Evolutionary conservation across 1,284 basidiomycete species (phyloP), one percentile per base, ranked within the genome.

Genomic region (Stereum hirsutum): DNA sequence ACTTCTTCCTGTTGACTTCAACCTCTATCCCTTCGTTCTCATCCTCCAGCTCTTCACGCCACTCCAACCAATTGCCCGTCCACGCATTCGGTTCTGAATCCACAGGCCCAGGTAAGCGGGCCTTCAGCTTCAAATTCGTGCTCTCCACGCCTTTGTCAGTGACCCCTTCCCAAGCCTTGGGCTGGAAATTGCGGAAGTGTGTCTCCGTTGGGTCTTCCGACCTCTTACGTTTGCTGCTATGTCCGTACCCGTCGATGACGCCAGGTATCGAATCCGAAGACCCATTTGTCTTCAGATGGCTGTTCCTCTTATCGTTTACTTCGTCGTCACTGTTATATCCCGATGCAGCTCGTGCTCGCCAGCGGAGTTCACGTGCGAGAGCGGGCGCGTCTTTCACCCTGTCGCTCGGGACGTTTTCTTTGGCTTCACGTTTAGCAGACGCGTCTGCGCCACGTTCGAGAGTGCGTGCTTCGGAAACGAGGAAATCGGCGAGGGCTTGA

Each of bases 381-480:
- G 77, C 79, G 2, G 81, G 65, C 5, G 86, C 74, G 58, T 95
- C 90, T 54, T 84, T 85, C 38, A 91, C 72, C 39, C 78, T 73
- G 47, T 91, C 88, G n/a, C 59, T 55, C 0, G 92, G 91, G 12
- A 95, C 77, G 45, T 87, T 77, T 42, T 92, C 88, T 55, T 75
- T 82, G 1, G 80, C 76, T 50, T 89, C 77, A 53, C 79, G 81
- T 56, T 81, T 82, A 11, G 69, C 72, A n/a, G n/a, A 12, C 36
- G 67, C 60, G 28, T 81, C 78, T 45, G 71, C 63, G 47, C 79
- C 74, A 47, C 74, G 64, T 52, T 93, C 87, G 51, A 91, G 69
- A 2, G 70, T 64, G 15, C 78, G 75, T 3, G 69, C 75, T 60
- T 96, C 89, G 2, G 70, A 68, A n/a, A 94, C 75, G 25, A 96